Percentiles rank a stretch among this genome's conserved stretches.
Evolutionary conservation across 176 grass and related monocot species (phyloP).

Genomic region (Aegilops tauschii): DNA sequence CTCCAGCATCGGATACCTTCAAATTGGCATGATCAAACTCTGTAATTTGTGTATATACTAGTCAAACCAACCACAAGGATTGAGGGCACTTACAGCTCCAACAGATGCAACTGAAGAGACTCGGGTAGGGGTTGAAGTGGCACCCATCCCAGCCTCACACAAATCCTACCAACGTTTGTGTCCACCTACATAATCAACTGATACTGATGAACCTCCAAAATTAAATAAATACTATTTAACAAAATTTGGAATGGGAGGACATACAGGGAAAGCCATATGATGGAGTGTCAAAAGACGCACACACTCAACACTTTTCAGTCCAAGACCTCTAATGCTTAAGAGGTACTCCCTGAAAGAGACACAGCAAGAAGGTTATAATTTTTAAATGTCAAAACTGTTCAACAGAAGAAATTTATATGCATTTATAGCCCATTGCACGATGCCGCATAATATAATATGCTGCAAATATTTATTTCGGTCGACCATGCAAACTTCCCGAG

Average conservation of each 20-base stretch:
- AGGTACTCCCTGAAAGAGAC: constrained; percentile 66
- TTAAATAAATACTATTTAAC: background rate
- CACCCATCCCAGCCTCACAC: constrained; percentile 84
- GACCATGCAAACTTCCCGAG: background rate
- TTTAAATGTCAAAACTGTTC: constrained; percentile 22
- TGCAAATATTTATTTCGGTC: background rate
- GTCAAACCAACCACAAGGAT: background rate
- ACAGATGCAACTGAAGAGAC: constrained; percentile 68
- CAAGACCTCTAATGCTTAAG: constrained; percentile 70
- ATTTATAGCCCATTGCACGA: background rate
- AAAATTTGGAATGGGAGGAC: constrained; percentile 5
- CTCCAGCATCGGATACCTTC: constrained; percentile 77
- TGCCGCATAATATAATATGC: background rate
- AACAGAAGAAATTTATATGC: background rate
- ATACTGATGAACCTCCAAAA: constrained; percentile 22
- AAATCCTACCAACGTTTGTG: constrained; percentile 83
- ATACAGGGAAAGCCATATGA: constrained; percentile 82
- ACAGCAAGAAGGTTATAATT: constrained; percentile 15
- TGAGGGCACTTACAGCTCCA: constrained; percentile 57
- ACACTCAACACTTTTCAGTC: constrained; percentile 88
- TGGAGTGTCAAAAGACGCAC: constrained; percentile 84
- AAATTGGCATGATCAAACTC: constrained; percentile 28
- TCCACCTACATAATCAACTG: constrained; percentile 54
- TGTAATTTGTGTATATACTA: background rate
- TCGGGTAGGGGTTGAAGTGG: constrained; percentile 70